Evolutionary conservation across 495 filamentous ascomycete species (phyloP), one percentile per base, ranked within the genome.

Genomic region (Penicillium angulare): DNA sequence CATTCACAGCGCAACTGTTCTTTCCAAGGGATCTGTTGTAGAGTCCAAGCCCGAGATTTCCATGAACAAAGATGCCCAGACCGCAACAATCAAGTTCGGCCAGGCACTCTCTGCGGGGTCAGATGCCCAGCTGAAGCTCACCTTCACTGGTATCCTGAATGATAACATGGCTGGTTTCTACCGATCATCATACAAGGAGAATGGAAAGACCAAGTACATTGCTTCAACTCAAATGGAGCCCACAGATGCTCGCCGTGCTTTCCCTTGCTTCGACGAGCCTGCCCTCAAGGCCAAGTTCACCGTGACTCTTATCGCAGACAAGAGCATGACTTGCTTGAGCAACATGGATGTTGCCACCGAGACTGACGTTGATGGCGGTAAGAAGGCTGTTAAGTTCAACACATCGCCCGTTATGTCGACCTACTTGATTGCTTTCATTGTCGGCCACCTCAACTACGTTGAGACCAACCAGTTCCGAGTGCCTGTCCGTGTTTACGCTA

Each of bases 221-320:
- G 84, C 81, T 12, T 80, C 82, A 2, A 81, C 84, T 0, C 83
- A 86, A 73, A 82, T 86, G 76, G 83, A 86, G 60, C 77, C 84
- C 17, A 86, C 83, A 6, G 83, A 85, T 66, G 81, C 81, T 33
- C 71, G 84, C 39, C 71, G 82, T 42, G 82, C 83, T 10, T 86
- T 86, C 68, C 84, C 84, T 21, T 86, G 84, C 67, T 86, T 85
- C 58, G 84, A 87, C 60, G 84, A 87, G 68, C 84, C 84, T 13
- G 84, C 82, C 7, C 71, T 87, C 52, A 87, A 87, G 68, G 80
- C 84, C 49, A 74, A 77, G 56, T 87, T 83, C 70, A 82, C 84
- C 7, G 72, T 86, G 32, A 86, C 81, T 6, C 68, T 87, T 36
- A 67, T 86, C 44, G 82, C 83, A 0, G 81, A 85, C 60, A 77